Evolutionary conservation across 139 green algal species (phyloP).

Genomic region (Nannochloris sp.): DNA sequence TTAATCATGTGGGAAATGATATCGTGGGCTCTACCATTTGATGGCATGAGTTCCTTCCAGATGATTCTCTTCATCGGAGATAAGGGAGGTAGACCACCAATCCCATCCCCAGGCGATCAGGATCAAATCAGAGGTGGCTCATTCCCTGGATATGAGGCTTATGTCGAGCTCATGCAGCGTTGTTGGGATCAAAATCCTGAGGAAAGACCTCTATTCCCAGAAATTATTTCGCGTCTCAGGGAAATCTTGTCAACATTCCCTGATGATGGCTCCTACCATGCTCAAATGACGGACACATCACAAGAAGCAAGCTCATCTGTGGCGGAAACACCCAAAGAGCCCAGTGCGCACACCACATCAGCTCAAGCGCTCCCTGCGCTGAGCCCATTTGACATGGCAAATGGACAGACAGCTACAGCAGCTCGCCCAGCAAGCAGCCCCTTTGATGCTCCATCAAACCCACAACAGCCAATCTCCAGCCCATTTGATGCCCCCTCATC

Average conservation of each 20-base stretch:
- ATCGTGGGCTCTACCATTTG: conserved; percentile 75
- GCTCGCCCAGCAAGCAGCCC: not conserved
- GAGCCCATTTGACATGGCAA: conserved; percentile 5
- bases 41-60: conserved; percentile 33
- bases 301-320: not conserved
- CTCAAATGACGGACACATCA: not conserved
- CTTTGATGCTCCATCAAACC: not conserved
- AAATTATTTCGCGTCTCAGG: conserved; percentile 13
- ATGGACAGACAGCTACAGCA: not conserved
- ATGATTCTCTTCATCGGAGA: conserved; percentile 24
- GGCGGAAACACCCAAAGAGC: not conserved
- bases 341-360: not conserved
- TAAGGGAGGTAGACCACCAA: conserved; percentile 6
- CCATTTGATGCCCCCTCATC: not conserved
- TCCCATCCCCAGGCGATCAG: not conserved
- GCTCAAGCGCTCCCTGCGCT: not conserved
- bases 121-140: conserved; percentile 7
- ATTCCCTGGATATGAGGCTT: conserved; percentile 16
- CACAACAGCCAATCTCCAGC: not conserved
- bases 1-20: conserved; percentile 58
- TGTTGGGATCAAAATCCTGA: conserved; percentile 44
- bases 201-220: conserved; percentile 43
- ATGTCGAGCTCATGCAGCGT: conserved; percentile 23
- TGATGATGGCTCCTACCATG: not conserved
- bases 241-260: not conserved